A percentile compares a stretch with the other conserved stretches of the same genome.
phyloP scores from a whole-genome alignment of 331 rosid genomes.

The Rosa hybrid region DNA sequence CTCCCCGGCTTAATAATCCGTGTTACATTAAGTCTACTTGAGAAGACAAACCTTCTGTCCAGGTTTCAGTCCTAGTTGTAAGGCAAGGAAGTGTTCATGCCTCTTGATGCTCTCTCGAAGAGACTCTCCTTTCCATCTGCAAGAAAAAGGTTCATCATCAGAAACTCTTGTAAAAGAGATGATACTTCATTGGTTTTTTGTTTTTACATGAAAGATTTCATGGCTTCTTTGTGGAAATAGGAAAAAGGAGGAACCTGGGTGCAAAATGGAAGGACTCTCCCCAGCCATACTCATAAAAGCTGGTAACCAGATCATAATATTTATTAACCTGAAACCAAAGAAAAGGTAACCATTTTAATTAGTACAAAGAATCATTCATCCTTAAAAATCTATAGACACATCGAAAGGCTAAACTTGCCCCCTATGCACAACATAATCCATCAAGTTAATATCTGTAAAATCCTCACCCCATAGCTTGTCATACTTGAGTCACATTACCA shows the following conservation, averaged over 20 bases:
- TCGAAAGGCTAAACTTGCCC: neutral
- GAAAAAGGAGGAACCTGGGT: slow-evolving; percentile 45
- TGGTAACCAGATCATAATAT: slow-evolving; percentile 84
- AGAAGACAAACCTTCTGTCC: slow-evolving; percentile 69
- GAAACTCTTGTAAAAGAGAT: neutral
- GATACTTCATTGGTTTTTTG: neutral
- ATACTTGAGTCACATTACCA: neutral
- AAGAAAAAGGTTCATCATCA: neutral
- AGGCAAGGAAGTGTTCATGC: slow-evolving; percentile 87
- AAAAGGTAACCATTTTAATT: neutral
- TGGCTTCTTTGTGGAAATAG: neutral
- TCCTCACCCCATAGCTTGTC: neutral
- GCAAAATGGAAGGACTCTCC: slow-evolving; percentile 96
- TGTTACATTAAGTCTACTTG: slow-evolving; percentile 6
- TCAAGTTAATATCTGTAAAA: neutral
- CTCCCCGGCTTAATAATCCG: neutral
- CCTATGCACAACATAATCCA: neutral
- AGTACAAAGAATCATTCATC: neutral
- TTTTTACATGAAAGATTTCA: neutral
- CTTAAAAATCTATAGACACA: neutral
- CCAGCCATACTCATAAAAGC: slow-evolving; percentile 96
- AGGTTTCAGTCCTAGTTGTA: slow-evolving; percentile 72
- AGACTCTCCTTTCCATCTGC: slow-evolving; percentile 83
- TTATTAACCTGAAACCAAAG: slow-evolving; percentile 69
- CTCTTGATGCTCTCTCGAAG: slow-evolving; percentile 87